Evolutionary conservation across 306 rosid genomes (phyloP).

Genomic region (Cucumis sativus): Cucumber_9930_V3 NC_026656.2:23309001-23309500

Average conservation of each 20-base stretch:
- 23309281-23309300: background rate
- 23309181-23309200: background rate
- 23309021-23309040: background rate
- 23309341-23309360: background rate
- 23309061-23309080: background rate
- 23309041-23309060: background rate
- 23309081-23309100: background rate
- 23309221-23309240: background rate
- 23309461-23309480: background rate
- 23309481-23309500: background rate
- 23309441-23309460: background rate
- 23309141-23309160: background rate
- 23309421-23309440: background rate
- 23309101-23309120: background rate
- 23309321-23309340: background rate
- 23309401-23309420: background rate
- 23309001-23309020: background rate
- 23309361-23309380: background rate
- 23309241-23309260: background rate
- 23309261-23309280: background rate
- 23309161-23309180: background rate
- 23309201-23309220: background rate
- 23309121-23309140: background rate
- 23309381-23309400: background rate
- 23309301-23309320: background rate